Conservation (phyloP, 2,329 filamentous ascomycete genomes). For the Corniculantispora saksenae region DNA sequence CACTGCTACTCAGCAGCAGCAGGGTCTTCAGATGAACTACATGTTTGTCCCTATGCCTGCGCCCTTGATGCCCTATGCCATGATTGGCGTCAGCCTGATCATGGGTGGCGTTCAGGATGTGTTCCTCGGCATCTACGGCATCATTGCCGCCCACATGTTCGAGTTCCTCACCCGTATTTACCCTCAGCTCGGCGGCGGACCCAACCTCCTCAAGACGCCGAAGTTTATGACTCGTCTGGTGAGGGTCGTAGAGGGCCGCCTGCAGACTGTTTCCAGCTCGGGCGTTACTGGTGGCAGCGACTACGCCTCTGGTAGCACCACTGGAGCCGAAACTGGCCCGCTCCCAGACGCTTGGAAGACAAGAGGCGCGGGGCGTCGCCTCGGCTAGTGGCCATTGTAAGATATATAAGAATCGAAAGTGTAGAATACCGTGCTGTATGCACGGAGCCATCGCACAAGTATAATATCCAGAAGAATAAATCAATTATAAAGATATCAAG, state of each 20-base stretch:
- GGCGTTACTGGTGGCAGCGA: not conserved
- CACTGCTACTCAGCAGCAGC: conserved; percentile 83
- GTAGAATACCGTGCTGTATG: not conserved
- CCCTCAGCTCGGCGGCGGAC: conserved; percentile 83
- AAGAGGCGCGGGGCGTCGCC: conserved; percentile 61
- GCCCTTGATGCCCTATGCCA: conserved; percentile 77
- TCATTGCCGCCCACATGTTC: conserved; percentile 84
- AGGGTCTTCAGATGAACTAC: conserved; percentile 73
- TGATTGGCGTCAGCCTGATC: conserved; percentile 74
- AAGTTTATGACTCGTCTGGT: conserved; percentile 69
- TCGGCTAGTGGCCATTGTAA: conserved; percentile 45
- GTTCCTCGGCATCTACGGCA: conserved; percentile 69
- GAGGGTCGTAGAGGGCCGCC: conserved; percentile 34
- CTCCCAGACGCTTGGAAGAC: conserved; percentile 65
- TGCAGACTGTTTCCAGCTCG: not conserved
- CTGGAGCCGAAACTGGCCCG: conserved; percentile 41
- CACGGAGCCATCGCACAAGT: not conserved
- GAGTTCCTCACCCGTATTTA: conserved; percentile 88
- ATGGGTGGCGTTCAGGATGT: conserved; percentile 59
- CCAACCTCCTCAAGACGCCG: conserved; percentile 75
- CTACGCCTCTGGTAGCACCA: not conserved
- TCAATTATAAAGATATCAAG: not conserved
- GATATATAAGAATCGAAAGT: not conserved
- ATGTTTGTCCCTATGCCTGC: conserved; percentile 83
- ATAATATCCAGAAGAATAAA: not conserved